Evolutionary conservation across 805 yeast genomes (phyloP).

Genomic region (Kodamaea kakaduensis): DNA sequence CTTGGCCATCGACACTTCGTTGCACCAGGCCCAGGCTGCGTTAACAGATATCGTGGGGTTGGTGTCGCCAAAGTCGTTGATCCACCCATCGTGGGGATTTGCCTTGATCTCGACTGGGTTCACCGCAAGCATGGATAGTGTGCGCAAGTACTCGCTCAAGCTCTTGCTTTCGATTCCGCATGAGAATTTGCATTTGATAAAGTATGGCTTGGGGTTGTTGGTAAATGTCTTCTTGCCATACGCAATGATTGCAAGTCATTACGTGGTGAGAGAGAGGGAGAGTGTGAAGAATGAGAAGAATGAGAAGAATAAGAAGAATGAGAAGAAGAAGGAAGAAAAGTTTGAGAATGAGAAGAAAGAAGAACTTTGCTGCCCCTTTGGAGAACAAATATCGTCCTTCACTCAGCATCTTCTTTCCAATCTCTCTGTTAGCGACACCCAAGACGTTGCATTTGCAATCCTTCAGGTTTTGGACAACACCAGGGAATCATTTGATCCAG

Average conservation of each 20-base stretch:
- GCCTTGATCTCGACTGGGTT: slow-evolving; percentile 73
- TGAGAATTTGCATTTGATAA: slow-evolving; percentile 37
- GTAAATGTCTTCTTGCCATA: slow-evolving; percentile 52
- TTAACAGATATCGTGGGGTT: slow-evolving; percentile 54
- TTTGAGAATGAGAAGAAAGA: slow-evolving; percentile 20
- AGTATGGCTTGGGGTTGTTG: slow-evolving; percentile 40
- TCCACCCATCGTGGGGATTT: slow-evolving; percentile 70
- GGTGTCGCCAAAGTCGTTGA: slow-evolving; percentile 45
- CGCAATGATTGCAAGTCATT: slow-evolving; percentile 61
- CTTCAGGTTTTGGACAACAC: slow-evolving; percentile 46
- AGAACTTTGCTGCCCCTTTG: slow-evolving; percentile 73
- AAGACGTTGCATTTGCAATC: slow-evolving; percentile 22
- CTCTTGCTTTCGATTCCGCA: slow-evolving; percentile 51
- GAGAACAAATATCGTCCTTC: slow-evolving; percentile 46
- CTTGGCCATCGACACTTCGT: slow-evolving; percentile 76
- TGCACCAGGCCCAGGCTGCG: slow-evolving; percentile 83
- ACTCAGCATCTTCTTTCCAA: slow-evolving; percentile 34
- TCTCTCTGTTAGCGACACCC: slow-evolving; percentile 22
- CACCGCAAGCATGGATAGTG: slow-evolving; percentile 72
- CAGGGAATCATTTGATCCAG: slow-evolving; percentile 61
- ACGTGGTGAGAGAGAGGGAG: slow-evolving; percentile 34
- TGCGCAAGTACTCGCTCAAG: slow-evolving; percentile 57
- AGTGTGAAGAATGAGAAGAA: too few relatives aligned
- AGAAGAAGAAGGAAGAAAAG: slow-evolving; percentile 13
- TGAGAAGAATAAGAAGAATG: not conserved